Percentiles rank a stretch among this genome's conserved stretches.
These are phyloP conservation scores for Piloderma croceum DNA, from an alignment of 768 basidiomycete genomes.

Conservation along the genomic window DNA sequence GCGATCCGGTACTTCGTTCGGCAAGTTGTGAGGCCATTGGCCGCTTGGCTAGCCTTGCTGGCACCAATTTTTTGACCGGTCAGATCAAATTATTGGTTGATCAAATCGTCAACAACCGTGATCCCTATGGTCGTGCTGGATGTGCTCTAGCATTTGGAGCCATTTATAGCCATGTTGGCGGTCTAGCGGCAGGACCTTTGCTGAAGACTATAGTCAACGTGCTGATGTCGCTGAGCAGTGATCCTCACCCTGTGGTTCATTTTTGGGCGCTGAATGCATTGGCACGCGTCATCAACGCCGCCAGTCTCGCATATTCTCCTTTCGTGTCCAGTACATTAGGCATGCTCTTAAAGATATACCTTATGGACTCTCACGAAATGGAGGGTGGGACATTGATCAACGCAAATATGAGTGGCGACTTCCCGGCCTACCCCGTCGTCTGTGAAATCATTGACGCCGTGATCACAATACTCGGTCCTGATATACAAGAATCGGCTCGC, in stretches of 20 bases:
- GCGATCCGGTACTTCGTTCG: constrained; percentile 68
- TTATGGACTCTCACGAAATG: constrained; percentile 84
- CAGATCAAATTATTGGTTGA: constrained; percentile 90
- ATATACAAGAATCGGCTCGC: constrained; percentile 81
- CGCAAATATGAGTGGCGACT: constrained; percentile 83
- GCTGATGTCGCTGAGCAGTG: constrained; percentile 89
- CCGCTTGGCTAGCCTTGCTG: constrained; percentile 76
- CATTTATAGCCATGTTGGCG: constrained; percentile 88
- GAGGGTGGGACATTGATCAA: constrained; percentile 83
- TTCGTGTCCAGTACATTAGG: constrained; percentile 86
- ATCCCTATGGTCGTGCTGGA: constrained; percentile 88
- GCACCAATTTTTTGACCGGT: constrained; percentile 74
- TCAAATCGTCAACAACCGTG: constrained; percentile 89
- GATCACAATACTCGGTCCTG: constrained; percentile 91
- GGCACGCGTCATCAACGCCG: constrained; percentile 82
- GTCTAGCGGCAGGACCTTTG: constrained; percentile 89
- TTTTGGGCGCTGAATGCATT: constrained; percentile 88
- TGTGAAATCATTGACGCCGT: constrained; percentile 92
- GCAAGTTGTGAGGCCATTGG: constrained; percentile 88
- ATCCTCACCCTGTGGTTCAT: constrained; percentile 95
- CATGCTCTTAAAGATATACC: constrained; percentile 85
- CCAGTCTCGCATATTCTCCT: constrained; percentile 85
- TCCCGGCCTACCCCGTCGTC: constrained; percentile 86
- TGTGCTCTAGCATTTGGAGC: constrained; percentile 90
- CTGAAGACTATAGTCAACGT: constrained; percentile 95